Evolutionary conservation across 2,329 filamentous ascomycete genomes (phyloP), one percentile per base, ranked within the genome.

Genomic region (Endoconidiophora laricicola): DNA sequence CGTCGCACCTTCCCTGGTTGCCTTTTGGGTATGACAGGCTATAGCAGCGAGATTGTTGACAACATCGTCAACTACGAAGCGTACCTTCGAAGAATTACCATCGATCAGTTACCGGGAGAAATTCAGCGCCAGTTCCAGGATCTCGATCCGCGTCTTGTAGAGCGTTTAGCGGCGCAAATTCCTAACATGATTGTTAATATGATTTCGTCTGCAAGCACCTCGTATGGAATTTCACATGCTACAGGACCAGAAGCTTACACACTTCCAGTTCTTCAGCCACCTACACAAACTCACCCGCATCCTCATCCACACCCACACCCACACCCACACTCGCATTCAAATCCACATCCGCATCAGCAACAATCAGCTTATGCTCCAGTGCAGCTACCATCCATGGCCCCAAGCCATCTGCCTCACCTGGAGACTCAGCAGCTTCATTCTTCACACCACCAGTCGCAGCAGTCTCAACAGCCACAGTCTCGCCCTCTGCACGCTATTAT

Each of bases 1-100:
- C 40, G 24, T 49, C 26, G 26, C 18, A 42, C 39, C 46, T 41
- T 41, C 14, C 6, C n/a, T 23, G 39, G 36, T 29, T 44, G 7
- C 6, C 7, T 23, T 33, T 18, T 33, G 29, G 29, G 29, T 10
- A 33, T 33, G 29, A 33, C 37, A 52, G 50, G 43, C 40, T 52
- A 52, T 36, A 52, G 40, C 29, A 48, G 22, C 45, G 44, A 29
- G 12, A 43, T 48, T 6, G 22, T 26, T 39, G 50, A 52, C 6
- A 29, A 42, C 24, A 47, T 52, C 6, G 29, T 38, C 22, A 48
- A 48, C 37, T 52, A 52, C 39, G 39, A 52, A 22, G 37, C 43
- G n/a, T 43, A 52, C 16, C 41, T 52, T 6, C 39, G 26, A 9
- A 45, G 50, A 5, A 43, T 40, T 6, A 39, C 43, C 6, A 43